These are phyloP conservation scores for Jacaranda copaia DNA, from an alignment of 257 asterid genomes.

Conservation along the genomic window DNA sequence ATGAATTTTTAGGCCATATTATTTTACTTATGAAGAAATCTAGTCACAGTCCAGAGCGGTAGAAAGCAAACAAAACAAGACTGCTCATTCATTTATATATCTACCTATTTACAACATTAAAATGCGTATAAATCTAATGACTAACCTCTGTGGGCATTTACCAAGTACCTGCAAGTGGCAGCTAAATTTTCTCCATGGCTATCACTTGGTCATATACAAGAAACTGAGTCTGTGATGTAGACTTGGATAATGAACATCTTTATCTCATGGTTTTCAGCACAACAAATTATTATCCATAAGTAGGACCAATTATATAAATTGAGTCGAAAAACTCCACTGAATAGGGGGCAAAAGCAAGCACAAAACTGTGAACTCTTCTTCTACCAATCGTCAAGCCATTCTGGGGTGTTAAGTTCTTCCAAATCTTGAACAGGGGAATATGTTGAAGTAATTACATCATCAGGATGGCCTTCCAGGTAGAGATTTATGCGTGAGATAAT, in stretches of 20 bases:
- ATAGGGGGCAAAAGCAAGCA: not conserved
- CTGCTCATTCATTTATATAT: conserved; percentile 44
- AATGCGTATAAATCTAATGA: conserved; percentile 20
- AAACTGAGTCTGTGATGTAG: not conserved
- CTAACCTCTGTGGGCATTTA: conserved; percentile 38
- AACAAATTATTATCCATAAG: too few species aligned
- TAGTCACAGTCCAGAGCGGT: not conserved
- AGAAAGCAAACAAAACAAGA: conserved; percentile 24
- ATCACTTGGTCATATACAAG: conserved; percentile 31
- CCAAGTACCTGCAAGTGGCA: conserved; percentile 13
- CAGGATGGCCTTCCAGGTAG: conserved; percentile 54
- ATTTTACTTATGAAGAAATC: not conserved
- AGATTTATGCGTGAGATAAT: conserved; percentile 71
- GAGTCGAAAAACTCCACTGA: too few species aligned
- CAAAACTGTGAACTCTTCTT: conserved; percentile 13
- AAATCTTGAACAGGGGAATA: conserved; percentile 54
- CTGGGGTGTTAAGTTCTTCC: conserved; percentile 70
- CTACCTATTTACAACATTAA: conserved; percentile 50
- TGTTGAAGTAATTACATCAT: conserved; percentile 45
- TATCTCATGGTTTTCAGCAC: not conserved
- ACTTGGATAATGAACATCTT: not conserved
- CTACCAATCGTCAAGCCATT: conserved; percentile 95
- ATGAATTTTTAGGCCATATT: not conserved
- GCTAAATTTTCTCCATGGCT: conserved; percentile 9
- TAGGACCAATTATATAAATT: too few species aligned